Evolutionary conservation across 148 eudicot genomes (phyloP).

Genomic region (Tetragonia tetragonoides): DNA sequence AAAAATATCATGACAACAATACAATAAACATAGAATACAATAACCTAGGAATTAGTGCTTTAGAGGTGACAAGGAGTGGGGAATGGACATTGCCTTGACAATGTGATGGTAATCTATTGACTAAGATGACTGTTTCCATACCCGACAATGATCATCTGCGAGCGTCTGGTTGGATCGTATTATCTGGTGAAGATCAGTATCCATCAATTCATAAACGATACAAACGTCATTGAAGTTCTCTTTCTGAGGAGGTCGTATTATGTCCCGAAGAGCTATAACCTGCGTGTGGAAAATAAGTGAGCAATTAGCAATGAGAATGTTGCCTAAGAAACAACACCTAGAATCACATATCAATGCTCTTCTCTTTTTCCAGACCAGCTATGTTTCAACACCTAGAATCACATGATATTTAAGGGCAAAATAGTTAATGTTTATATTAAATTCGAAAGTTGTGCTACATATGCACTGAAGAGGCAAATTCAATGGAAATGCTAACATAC

Average conservation of each 20-base stretch:
- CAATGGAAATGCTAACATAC: too few relatives aligned
- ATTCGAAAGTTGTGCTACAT: too few relatives aligned
- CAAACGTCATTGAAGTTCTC: slow-evolving; percentile 70
- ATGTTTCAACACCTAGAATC: too few relatives aligned
- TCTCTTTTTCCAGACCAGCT: neutral
- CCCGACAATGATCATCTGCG: slow-evolving; percentile 76
- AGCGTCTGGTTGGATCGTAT: slow-evolving; percentile 53
- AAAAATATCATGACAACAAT: too few relatives aligned
- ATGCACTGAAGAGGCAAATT: too few relatives aligned
- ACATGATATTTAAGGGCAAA: too few relatives aligned
- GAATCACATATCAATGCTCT: neutral
- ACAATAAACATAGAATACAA: too few relatives aligned
- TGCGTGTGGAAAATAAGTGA: slow-evolving; percentile 22
- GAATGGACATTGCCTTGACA: too few relatives aligned
- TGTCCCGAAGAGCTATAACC: slow-evolving; percentile 54
- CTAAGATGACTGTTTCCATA: slow-evolving; percentile 20
- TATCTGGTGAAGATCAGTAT: slow-evolving; percentile 81
- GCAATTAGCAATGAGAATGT: neutral
- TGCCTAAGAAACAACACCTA: neutral
- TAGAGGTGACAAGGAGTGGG: too few relatives aligned
- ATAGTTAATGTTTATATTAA: too few relatives aligned
- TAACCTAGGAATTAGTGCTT: too few relatives aligned
- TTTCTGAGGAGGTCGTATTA: slow-evolving; percentile 62
- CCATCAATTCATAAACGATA: slow-evolving; percentile 70
- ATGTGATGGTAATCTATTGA: too few relatives aligned